Percentiles rank a stretch among this genome's conserved stretches.
Evolutionary conservation across 2,329 filamentous ascomycete species (phyloP).

Genomic region (Aureobasidium subglaciale): DNA sequence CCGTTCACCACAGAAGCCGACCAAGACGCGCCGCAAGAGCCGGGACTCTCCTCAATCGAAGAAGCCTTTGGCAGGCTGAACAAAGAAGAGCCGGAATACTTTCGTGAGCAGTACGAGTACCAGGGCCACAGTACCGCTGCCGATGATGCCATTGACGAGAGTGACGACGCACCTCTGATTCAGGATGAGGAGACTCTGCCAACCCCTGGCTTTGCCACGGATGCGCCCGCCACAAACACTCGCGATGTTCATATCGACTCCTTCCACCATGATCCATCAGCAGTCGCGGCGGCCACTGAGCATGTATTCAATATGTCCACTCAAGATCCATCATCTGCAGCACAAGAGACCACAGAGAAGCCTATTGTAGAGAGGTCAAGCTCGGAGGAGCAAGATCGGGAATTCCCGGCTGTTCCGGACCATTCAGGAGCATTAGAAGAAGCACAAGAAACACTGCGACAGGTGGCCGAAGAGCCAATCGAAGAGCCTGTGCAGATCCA

Average conservation of each 20-base stretch:
- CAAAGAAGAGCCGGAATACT: neutral
- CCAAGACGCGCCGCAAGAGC: neutral
- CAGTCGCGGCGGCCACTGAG: neutral
- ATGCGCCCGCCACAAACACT: neutral
- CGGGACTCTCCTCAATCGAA: neutral
- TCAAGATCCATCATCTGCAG: neutral
- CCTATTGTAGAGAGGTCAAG: neutral
- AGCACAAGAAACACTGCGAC: neutral
- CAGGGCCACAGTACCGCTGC: conserved; percentile 39
- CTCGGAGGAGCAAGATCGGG: neutral
- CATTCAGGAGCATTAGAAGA: neutral
- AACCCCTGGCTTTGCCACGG: conserved; percentile 19
- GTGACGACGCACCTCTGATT: conserved; percentile 35
- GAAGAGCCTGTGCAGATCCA: neutral
- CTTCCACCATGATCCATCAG: neutral
- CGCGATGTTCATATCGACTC: neutral
- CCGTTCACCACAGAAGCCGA: neutral
- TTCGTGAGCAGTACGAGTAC: conserved; percentile 35
- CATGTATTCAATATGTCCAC: neutral
- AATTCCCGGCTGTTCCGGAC: neutral
- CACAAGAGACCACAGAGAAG: neutral
- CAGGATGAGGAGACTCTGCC: conserved; percentile 32
- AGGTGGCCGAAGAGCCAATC: neutral
- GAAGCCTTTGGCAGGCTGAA: neutral
- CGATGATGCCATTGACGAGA: conserved; percentile 40